A percentile compares a stretch with the other conserved stretches of the same genome.
Conservation (phyloP, 352 stramenopile species). For the Globisporangium orthogonon region DNA sequence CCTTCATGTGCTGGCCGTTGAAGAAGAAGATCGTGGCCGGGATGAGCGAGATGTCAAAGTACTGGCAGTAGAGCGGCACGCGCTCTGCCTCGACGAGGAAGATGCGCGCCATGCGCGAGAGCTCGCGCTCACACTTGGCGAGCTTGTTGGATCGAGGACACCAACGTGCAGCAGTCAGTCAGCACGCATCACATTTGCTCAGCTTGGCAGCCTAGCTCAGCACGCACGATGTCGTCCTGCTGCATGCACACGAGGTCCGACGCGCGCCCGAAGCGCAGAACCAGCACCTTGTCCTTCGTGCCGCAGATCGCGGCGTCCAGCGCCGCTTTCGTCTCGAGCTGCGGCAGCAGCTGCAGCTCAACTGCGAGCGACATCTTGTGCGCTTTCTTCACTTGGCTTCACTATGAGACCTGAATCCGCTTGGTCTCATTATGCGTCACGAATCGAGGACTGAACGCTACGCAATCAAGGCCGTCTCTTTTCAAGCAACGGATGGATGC, state of each 20-base stretch:
- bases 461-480: too few species aligned
- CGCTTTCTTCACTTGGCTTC: neutral
- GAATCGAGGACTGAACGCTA: too few species aligned
- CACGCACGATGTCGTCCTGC: slow-evolving; percentile 75
- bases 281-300: slow-evolving; percentile 79
- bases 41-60: slow-evolving; percentile 87
- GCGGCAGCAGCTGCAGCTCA: slow-evolving; percentile 57
- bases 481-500: too few species aligned
- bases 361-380: slow-evolving; percentile 20
- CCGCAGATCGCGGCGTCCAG: slow-evolving; percentile 73
- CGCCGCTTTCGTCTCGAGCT: slow-evolving; percentile 46
- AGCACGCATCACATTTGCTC: neutral
- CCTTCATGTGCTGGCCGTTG: slow-evolving; percentile 87
- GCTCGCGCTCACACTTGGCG: slow-evolving; percentile 61
- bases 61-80: slow-evolving; percentile 79
- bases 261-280: slow-evolving; percentile 72
- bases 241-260: slow-evolving; percentile 70
- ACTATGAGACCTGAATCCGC: too few species aligned
- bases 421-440: too few species aligned
- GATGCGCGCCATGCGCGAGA: slow-evolving; percentile 75
- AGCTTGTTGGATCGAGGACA: slow-evolving; percentile 25
- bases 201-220: too few species aligned
- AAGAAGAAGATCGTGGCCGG: slow-evolving; percentile 85
- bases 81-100: slow-evolving; percentile 67
- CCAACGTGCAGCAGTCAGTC: too few species aligned